These are phyloP conservation scores for Diaporthe ampelina DNA, from an alignment of 2,329 filamentous ascomycete species.

Conservation along the genomic window DNA sequence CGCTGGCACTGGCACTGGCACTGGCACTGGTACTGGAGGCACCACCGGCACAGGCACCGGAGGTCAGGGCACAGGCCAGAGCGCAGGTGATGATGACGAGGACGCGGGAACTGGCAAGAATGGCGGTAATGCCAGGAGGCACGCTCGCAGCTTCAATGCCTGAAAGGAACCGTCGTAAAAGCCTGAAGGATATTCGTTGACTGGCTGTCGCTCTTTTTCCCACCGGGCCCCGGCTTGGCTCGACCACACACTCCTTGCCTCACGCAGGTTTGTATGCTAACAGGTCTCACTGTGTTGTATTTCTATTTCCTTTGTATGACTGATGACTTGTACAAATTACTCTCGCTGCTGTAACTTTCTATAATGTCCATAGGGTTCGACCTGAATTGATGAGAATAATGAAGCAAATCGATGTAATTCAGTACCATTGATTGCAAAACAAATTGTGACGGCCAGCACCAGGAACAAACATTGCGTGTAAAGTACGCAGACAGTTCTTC, in stretches of 20 bases:
- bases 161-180: neutral
- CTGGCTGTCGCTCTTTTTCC: slow-evolving; percentile 13
- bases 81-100: neutral
- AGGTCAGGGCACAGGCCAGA: neutral
- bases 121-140: neutral
- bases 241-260: slow-evolving; percentile 15
- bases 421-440: no score
- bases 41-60: neutral
- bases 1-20: neutral
- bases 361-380: neutral
- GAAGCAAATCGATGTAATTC: neutral
- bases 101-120: neutral
- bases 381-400: slow-evolving; percentile 2
- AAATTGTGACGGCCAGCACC: neutral
- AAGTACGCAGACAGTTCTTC: no score
- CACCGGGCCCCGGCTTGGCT: neutral
- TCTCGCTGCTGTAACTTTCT: neutral
- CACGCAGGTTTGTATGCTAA: neutral
- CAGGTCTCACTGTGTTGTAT: neutral
- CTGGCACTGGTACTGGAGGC: neutral
- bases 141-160: neutral
- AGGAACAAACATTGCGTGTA: no score
- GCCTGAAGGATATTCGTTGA: neutral
- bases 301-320: slow-evolving; percentile 1
- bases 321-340: neutral